These are phyloP conservation scores for Huntiella moniliformis DNA, from an alignment of 2,329 filamentous ascomycete species.

Conservation along the genomic window DNA sequence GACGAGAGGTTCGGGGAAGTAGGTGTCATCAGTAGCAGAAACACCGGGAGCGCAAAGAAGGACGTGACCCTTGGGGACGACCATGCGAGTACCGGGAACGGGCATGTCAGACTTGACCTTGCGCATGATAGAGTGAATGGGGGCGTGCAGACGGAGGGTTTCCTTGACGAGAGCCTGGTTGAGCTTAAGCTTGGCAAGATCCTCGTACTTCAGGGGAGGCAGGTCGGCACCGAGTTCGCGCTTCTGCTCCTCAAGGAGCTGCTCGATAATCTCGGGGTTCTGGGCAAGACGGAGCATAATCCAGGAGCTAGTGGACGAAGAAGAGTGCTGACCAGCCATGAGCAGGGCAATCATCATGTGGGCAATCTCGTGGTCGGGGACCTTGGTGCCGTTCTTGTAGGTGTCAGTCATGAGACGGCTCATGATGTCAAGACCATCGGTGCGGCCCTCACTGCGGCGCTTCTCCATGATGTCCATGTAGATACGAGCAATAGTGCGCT, in stretches of 20 bases:
- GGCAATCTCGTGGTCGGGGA: slow-evolving; percentile 72
- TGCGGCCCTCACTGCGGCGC: slow-evolving; percentile 35
- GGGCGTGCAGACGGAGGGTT: slow-evolving; percentile 75
- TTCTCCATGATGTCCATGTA: slow-evolving; percentile 69
- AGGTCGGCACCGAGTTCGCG: slow-evolving; percentile 53
- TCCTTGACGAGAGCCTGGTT: slow-evolving; percentile 79
- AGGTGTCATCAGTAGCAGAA: slow-evolving; percentile 48
- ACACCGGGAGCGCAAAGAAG: slow-evolving; percentile 76
- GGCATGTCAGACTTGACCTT: slow-evolving; percentile 78
- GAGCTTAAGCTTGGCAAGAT: slow-evolving; percentile 59
- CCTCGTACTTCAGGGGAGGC: slow-evolving; percentile 57
- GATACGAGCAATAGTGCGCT: slow-evolving; percentile 60
- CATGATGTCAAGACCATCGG: slow-evolving; percentile 57
- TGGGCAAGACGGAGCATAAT: slow-evolving; percentile 66
- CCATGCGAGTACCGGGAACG: slow-evolving; percentile 63
- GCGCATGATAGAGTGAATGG: slow-evolving; percentile 89
- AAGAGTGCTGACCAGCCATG: slow-evolving; percentile 84
- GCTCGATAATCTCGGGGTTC: slow-evolving; percentile 58
- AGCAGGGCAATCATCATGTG: slow-evolving; percentile 90
- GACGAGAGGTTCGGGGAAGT: slow-evolving; percentile 62
- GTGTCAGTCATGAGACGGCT: slow-evolving; percentile 71
- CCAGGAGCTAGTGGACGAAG: slow-evolving; percentile 68
- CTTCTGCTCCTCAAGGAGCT: slow-evolving; percentile 69
- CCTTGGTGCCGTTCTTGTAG: slow-evolving; percentile 63
- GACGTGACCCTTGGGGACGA: slow-evolving; percentile 61